Evolutionary conservation across 768 basidiomycete species (phyloP), one percentile per base, ranked within the genome.

Genomic region (Glaciozyma antarctica): DNA sequence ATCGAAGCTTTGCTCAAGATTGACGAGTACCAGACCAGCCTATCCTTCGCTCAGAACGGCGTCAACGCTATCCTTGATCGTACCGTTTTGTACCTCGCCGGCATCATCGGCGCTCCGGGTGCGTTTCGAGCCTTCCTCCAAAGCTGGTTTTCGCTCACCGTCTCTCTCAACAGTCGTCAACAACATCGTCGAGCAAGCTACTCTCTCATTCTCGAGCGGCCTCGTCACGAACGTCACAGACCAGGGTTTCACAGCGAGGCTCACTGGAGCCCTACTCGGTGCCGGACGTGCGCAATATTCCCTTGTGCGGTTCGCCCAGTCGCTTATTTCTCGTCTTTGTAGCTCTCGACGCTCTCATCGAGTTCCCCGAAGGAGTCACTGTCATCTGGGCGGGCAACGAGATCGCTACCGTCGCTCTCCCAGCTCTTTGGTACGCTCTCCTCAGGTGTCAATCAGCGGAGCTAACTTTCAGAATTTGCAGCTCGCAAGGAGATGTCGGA

Each of bases 341-440:
- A 69, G 67, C 86, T 26, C 78, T 88, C 59, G 86, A 88, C 76
- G 86, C 85, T 6, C 71, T 81, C 56, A 87, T 88, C 58, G 81
- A 67, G 21, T 88, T 88, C 72, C 77, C 79, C 16, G 83, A 86
- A 52, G 85, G 85, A 1, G 76, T 87, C 53, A 81, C 83, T 17
- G 83, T 87, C 22, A 79, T 77, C 21, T 88, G 84, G 84, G 76
- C 86, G 71, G 85, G 83, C 3, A 76, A 80, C 26, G 70, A 82
- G 65, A 87, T 88, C 64, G 86, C 85, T 4, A 78, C 80, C 5
- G 85, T 88, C 69, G 70, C 79, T 1, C 80, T 88, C n/a, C 82
- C 84, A 53, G 76, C 84, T 21, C 79, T 87, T 19, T 88, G 87
- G 38, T 41, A 15, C 38, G 38, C 12, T 15, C 38, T 6, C 38